Base-by-base conservation (phyloP, 1,284 basidiomycete species). In the Porogramme epimiltina region DNA sequence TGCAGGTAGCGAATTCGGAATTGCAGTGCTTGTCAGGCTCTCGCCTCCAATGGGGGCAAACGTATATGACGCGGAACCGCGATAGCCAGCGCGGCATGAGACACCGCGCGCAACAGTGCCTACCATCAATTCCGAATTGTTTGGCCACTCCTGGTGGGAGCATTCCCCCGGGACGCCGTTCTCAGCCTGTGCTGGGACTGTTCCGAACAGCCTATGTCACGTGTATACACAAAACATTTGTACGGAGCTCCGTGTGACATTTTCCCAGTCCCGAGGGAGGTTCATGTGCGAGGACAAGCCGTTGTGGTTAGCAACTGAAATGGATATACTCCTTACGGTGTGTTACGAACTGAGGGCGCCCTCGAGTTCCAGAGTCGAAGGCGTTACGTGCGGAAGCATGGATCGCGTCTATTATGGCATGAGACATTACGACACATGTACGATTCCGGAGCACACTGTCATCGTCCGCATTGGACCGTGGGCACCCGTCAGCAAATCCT, bases 1-100 rank as follows among this genome's bases (percentile, higher is more conserved):
- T 43, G 38, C 37, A 34, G 13, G 45, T 58, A 56, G 54, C 57
- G 60, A 62, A 62, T 62, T 62, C 58, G 42, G 62, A 62, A 63
- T 63, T 55, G 46, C 26, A 28, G 45, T 15, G 23, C 51, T 52
- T 45, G 49, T 44, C 37, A 50, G 49, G 25, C n/a, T 26, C 36
- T 22, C 18, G 44, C 49, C 54, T 51, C 54, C 58, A 61, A 61
- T 63, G 22, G 41, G 46, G 45, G 43, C 10, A 38, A 20, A 25
- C 26, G 25, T 37, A 56, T 59, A 55, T 56, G 49, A 36, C 47
- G 25, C 22, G 45, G 50, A 50, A 48, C 47, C 33, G 45, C 24
- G 58, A 44, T 34, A 44, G 45, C 20, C 31, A 38, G 26, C 37
- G 48, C 44, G 51, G 43, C 43, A 49, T 48, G 38, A 40, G 42